These are phyloP conservation scores for Mucor circinelloides DNA, from an alignment of 371 early-diverging fungal genomes.

Conservation along the genomic window DNA sequence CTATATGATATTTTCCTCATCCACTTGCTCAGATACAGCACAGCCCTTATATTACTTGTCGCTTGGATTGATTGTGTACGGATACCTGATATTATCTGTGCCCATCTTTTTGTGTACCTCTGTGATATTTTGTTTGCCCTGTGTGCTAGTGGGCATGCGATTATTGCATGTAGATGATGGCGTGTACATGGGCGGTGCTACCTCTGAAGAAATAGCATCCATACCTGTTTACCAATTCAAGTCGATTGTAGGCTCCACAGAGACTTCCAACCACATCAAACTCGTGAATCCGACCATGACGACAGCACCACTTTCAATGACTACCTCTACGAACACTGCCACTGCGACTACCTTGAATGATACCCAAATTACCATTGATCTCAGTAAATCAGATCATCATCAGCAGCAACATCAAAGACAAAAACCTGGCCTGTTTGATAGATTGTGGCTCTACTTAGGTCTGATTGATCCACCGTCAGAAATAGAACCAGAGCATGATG, in stretches of 20 bases:
- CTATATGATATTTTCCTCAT: slow-evolving; percentile 64
- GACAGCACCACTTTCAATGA: background rate
- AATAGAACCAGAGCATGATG: slow-evolving; percentile 27
- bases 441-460: slow-evolving; percentile 32
- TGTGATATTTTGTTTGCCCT: slow-evolving; percentile 68
- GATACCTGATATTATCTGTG: slow-evolving; percentile 68
- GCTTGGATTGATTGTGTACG: slow-evolving; percentile 61
- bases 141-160: slow-evolving; percentile 62
- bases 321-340: background rate
- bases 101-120: slow-evolving; percentile 67
- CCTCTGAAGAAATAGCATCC: slow-evolving; percentile 57
- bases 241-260: slow-evolving; percentile 14
- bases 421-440: slow-evolving; percentile 24
- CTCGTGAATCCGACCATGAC: background rate
- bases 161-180: slow-evolving; percentile 61
- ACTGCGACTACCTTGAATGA: background rate
- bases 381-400: slow-evolving; percentile 12
- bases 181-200: slow-evolving; percentile 63
- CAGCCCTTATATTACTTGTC: slow-evolving; percentile 63
- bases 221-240: slow-evolving; percentile 55
- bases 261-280: background rate
- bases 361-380: slow-evolving; percentile 15
- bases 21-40: slow-evolving; percentile 53
- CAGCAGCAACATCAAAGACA: slow-evolving; percentile 7
- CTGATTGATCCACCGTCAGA: slow-evolving; percentile 22